Conservation (phyloP, 441 rosid species). For the Melastoma candidum region DNA sequence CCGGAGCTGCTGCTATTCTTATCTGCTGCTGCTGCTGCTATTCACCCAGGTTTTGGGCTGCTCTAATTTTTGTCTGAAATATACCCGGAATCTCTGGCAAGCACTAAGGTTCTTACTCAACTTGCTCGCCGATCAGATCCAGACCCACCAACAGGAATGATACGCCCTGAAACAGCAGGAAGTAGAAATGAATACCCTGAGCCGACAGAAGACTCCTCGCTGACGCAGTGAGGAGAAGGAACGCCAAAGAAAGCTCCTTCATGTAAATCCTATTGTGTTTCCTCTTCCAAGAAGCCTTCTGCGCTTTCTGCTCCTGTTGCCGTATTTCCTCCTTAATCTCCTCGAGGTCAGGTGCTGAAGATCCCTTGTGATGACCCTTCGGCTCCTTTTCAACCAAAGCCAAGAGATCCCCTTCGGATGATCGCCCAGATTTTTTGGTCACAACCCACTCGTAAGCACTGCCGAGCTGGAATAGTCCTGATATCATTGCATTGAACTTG, state of each 20-base stretch:
- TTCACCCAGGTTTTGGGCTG: conserved; percentile 19
- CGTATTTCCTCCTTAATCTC: conserved; percentile 43
- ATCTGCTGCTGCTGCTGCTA: background rate
- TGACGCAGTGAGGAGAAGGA: conserved; percentile 71
- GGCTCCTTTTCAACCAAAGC: conserved; percentile 44
- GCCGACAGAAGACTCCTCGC: conserved; percentile 84
- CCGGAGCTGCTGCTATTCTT: background rate
- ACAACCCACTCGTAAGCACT: conserved; percentile 97
- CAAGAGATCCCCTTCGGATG: conserved; percentile 82
- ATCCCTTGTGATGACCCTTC: conserved; percentile 35
- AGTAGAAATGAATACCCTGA: conserved; percentile 93
- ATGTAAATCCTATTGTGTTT: conserved; percentile 75
- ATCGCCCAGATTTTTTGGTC: conserved; percentile 86
- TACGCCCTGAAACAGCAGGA: conserved; percentile 87
- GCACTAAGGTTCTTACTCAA: conserved; percentile 27
- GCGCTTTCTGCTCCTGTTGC: conserved; percentile 32
- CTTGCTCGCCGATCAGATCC: conserved; percentile 90
- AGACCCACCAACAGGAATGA: conserved; percentile 87
- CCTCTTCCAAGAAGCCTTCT: conserved; percentile 28
- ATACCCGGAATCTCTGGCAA: no score
- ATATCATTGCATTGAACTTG: conserved; percentile 92
- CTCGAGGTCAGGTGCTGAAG: conserved; percentile 45
- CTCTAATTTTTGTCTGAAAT: conserved; percentile 1
- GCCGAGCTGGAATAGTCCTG: conserved; percentile 92
- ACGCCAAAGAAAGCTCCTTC: conserved; percentile 76